Evolutionary conservation across 2,329 filamentous ascomycete species (phyloP), one percentile per base, ranked within the genome.

Genomic region (Arthrobotrys entomopaga): DNA sequence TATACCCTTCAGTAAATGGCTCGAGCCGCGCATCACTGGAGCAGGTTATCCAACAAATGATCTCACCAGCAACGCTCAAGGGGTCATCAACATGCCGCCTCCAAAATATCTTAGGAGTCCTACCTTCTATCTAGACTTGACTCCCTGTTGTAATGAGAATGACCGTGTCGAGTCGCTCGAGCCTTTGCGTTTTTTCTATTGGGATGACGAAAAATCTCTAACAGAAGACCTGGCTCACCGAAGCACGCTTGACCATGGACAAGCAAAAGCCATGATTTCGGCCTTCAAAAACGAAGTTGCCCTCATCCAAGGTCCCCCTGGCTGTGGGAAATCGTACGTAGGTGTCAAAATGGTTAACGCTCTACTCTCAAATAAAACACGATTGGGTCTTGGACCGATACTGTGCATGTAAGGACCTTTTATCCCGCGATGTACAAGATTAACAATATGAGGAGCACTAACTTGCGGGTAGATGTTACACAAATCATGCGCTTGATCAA

Each of bases 291-390:
- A 84, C 0, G 83, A 84, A 26, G 79, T 90, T 7, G 85, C 87
- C 0, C 82, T 91, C 3, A 89, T 90, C 8, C 89, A 91, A 81
- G 90, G 90, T 0, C 89, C 89, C 0, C 89, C 89, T 0, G 89
- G 90, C 0, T 91, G 89, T 0, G 89, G 90, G 0, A 91, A 91
- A 78, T 86, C 83, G 2, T 90, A 85, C 76, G 83, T 85, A 0
- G 89, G 88, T 2, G 83, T 87, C 1, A 83, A 61, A 77, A 66
- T 82, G 40, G 75, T 77, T 5, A 83, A 84, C 76, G 83, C 82
- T 43, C 42, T 61, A 0, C 72, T 77, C 3, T 81, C 82, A 0
- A 73, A 73, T 34, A 66, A 57, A 15, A 40, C 24, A 7, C 16
- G 38, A 16, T 50, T 73, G 6, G 65, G 79, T 0, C 77, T 87